Conservation (phyloP, 106 monocot genomes). For the Platanthera zijinensis region DNA sequence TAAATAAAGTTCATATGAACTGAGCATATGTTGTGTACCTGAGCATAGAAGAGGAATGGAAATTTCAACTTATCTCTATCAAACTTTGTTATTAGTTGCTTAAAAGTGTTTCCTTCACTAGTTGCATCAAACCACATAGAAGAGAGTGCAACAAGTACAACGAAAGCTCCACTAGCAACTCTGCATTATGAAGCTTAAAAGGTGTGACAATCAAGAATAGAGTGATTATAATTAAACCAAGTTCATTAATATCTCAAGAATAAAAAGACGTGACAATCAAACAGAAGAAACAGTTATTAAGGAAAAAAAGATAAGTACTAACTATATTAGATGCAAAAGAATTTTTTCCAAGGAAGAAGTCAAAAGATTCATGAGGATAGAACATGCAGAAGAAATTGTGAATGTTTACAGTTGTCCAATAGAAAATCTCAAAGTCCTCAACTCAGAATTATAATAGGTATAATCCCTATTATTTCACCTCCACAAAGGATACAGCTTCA, state of each 20-base stretch:
- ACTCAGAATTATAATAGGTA: no score
- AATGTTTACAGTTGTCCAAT: background rate
- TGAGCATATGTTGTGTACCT: constrained; percentile 30
- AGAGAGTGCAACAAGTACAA: constrained; percentile 50
- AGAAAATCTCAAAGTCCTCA: background rate
- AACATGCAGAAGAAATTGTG: background rate
- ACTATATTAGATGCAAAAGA: background rate
- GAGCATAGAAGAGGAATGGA: constrained; percentile 40
- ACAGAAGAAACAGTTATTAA: background rate
- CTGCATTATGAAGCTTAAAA: constrained; percentile 28
- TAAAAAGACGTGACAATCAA: background rate
- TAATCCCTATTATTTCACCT: no score
- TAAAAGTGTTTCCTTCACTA: constrained; percentile 30
- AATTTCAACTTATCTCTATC: constrained; percentile 16
- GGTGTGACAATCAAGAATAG: background rate
- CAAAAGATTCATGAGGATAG: background rate
- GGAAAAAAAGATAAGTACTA: background rate
- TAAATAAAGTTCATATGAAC: background rate
- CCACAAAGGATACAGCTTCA: no score
- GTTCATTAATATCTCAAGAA: background rate
- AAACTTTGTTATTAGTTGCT: constrained; percentile 29
- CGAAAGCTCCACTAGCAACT: constrained; percentile 53
- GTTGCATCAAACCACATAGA: constrained; percentile 36
- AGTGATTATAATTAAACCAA: no score
- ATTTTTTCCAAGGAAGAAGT: background rate